phyloP scores from a whole-genome alignment of 768 basidiomycete species.

The Gloeophyllum trabeum region DNA sequence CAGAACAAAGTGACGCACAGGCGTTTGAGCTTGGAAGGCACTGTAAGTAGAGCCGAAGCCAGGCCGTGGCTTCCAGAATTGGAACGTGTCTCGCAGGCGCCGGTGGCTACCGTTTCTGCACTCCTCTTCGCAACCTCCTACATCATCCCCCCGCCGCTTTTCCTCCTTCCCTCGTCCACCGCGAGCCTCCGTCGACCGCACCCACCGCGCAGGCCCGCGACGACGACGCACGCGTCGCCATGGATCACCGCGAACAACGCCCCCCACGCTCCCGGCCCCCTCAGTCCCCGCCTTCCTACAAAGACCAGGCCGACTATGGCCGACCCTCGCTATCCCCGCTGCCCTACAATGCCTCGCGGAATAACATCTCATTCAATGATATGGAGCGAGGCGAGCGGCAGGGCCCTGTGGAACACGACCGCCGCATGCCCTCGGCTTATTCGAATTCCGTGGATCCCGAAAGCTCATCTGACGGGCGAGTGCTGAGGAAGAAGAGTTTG shows the following conservation, averaged over 20 bases:
- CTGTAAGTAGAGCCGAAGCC: too few species aligned
- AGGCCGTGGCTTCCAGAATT: too few species aligned
- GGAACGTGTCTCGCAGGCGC: too few species aligned
- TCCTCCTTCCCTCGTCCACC: neutral
- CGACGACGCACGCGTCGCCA: conserved; percentile 6
- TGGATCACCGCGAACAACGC: conserved; percentile 23
- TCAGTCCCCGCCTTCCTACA: conserved; percentile 11
- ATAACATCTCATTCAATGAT: conserved; percentile 59
- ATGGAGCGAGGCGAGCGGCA: conserved; percentile 61
- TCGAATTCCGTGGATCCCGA: conserved; percentile 36
- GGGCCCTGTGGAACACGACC: conserved; percentile 41
- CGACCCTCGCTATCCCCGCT: conserved; percentile 3
- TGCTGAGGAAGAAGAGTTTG: conserved; percentile 82
- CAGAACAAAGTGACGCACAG: too few species aligned
- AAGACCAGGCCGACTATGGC: conserved; percentile 9
- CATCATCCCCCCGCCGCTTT: neutral
- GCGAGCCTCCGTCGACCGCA: too few species aligned
- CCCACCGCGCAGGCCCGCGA: too few species aligned
- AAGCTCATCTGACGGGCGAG: conserved; percentile 36
- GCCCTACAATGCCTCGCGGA: neutral
- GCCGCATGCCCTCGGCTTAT: conserved; percentile 32
- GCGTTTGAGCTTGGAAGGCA: too few species aligned
- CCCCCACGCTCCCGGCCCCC: conserved; percentile 13
- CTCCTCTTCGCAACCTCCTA: neutral
- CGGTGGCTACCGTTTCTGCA: too few species aligned